phyloP scores from a whole-genome alignment of 1,139 yeast genomes.

The Taiozyma sp. region DNA sequence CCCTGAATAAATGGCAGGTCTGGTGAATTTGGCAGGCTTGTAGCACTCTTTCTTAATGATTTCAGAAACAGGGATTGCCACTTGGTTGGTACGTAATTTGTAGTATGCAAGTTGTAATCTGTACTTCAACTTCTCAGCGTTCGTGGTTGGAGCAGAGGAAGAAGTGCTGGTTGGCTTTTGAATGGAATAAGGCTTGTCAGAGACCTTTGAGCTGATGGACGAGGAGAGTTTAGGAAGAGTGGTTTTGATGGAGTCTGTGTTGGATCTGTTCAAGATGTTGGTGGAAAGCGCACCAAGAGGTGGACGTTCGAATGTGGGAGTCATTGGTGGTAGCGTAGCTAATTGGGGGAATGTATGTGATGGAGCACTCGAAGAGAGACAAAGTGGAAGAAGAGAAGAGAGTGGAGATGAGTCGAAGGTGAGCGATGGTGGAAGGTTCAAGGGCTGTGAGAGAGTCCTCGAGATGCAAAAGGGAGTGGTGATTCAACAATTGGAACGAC shows the following conservation, averaged over 20 bases:
- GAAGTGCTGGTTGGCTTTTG: slow-evolving; percentile 1
- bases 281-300: slow-evolving; percentile 16
- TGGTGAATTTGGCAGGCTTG: not conserved
- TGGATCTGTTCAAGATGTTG: slow-evolving; percentile 11
- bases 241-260: slow-evolving; percentile 10
- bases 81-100: slow-evolving; percentile 59
- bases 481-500: not conserved
- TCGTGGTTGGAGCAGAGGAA: slow-evolving; percentile 18
- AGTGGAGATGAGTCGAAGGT: not conserved
- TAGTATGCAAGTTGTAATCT: slow-evolving; percentile 75
- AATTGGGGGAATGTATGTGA: not conserved
- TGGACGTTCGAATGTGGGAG: slow-evolving; percentile 19
- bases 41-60: slow-evolving; percentile 8
- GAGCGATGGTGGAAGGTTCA: not conserved
- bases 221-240: slow-evolving; percentile 9
- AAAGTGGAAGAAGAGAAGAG: no score
- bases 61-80: slow-evolving; percentile 23
- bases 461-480: not conserved
- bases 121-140: slow-evolving; percentile 62
- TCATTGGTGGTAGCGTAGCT: not conserved
- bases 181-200: not conserved
- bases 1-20: not conserved
- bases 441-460: not conserved
- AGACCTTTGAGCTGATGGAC: slow-evolving; percentile 4
- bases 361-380: no score